Evolutionary conservation across 345 rosid genomes (phyloP).

Genomic region (Raphanus sativus): DNA sequence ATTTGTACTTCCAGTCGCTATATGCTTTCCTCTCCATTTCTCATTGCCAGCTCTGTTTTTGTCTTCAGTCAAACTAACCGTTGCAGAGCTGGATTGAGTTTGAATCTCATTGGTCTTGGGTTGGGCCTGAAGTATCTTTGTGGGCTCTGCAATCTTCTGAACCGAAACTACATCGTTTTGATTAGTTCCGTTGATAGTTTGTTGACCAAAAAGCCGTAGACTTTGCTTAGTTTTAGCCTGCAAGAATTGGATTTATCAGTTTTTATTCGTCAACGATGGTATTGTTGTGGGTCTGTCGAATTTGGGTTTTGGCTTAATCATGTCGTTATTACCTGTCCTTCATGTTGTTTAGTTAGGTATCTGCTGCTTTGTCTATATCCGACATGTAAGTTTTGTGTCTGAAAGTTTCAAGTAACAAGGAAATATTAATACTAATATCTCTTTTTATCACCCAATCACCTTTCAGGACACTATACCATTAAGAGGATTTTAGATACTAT

Average conservation of each 20-base stretch:
- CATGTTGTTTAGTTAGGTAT: conserved; percentile 22
- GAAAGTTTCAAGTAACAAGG: not conserved
- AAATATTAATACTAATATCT: not conserved
- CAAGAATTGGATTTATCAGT: no score
- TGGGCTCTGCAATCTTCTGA: no score
- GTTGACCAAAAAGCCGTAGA: conserved; percentile 22
- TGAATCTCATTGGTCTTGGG: no score
- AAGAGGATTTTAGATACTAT: not conserved
- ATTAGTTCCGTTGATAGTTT: no score
- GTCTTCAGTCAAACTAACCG: no score
- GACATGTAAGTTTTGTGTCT: conserved; percentile 21
- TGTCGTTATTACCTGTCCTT: conserved; percentile 11
- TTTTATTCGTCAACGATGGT: conserved; percentile 13
- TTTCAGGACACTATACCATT: not conserved
- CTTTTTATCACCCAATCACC: not conserved
- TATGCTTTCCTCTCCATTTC: no score
- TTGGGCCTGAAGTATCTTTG: no score
- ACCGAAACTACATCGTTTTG: no score
- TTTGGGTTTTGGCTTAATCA: conserved; percentile 16
- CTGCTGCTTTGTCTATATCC: conserved; percentile 1
- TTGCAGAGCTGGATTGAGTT: no score
- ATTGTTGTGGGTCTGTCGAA: not conserved
- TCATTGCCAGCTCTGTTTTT: no score
- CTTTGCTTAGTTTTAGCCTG: not conserved
- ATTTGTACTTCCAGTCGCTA: no score